Base-by-base conservation (phyloP, 768 basidiomycete species). In the Boletus edulis region DNA sequence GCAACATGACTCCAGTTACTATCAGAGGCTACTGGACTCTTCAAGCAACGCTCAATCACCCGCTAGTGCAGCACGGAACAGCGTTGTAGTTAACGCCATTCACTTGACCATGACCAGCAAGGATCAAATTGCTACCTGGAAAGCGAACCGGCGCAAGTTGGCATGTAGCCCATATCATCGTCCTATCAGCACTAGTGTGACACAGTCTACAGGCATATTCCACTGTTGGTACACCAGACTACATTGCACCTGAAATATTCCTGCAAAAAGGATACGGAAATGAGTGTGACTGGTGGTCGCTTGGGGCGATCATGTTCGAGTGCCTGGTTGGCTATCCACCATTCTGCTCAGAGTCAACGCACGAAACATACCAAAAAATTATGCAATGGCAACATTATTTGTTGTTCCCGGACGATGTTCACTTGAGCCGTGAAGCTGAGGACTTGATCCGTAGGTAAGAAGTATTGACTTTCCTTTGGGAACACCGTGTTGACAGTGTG, bases 231-330 rank as follows among this genome's bases (percentile, higher is more conserved):
- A 98, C 95, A 24, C 95, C 94, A 4, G 96, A 98, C 71, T 88
- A 97, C 72, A 97, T 98, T 63, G 94, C 96, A 3, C 94, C 95
- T 1, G 95, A 98, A 70, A 97, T 98, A 65, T 98, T 98, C 79
- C 72, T 89, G 56, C 93, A 95, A 69, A 87, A 91, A 67, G 97
- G 97, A n/a, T 98, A 98, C 69, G 94, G 92, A 22, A 92, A 95
- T 65, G 95, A 96, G 72, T 98, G 95, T 66, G 97, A 99, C 72
- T 98, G 95, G 94, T 99, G 97, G 97, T 97, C 95, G 9, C 80
- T 98, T 29, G 97, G 97, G 5, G 92, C 94, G 17, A 98, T 98
- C 76, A 95, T 93, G 89, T 99, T 97, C 70, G 96, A 98, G 73
- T 97, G 90, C 72, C 76, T 98, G 22, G 92, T 98, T 60, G 97